Base-by-base conservation (phyloP, 106 monocot genomes). In the Xerophyta viscosa region DNA sequence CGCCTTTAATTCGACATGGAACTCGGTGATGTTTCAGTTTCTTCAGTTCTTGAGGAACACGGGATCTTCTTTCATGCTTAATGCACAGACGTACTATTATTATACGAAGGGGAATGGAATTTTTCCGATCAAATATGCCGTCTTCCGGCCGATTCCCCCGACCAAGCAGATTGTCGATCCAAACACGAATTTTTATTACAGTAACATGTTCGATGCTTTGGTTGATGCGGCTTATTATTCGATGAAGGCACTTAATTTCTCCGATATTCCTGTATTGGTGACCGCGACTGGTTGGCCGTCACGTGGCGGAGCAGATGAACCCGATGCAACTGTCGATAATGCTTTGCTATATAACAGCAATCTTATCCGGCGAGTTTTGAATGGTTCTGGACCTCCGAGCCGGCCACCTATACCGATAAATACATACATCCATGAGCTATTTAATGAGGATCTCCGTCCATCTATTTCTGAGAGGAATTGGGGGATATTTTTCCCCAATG, bases 141-240 rank as follows among this genome's bases (percentile, higher is more conserved):
- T 93, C 52, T 93, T 93, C 41, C 64, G 62, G 9, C 50, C 79
- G 10, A 64, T 75, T 3, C 69, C 52, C 48, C 84, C 80, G 3
- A 65, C 66, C 36, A 84, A 70, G 37, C 71, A 72, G 67, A 78
- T 88, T 46, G 74, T 75, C n/a, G 93, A 88, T 57, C 80, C 93
- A 10, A 93, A 93, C 43, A 93, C 93, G 31, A 58, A 74, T 41
- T 68, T 57, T 6, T 33, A 65, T 37, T 93, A 93, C 36, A 74
- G 63, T 11, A 93, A 84, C 51, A 88, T 93, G 93, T 88, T 93
- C 56, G 93, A 84, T 75, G 77, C 80, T 0, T 88, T 93, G 88
- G 77, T 93, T 36, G 93, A 93, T 80, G 80, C 88, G 39, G 58
- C 88, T 3, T 88, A 84, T 65, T 84, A 70, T 63, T 84, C 83